Base-by-base conservation (phyloP, 139 green algal species). In the Pseudopediastrum boryanum region DNA sequence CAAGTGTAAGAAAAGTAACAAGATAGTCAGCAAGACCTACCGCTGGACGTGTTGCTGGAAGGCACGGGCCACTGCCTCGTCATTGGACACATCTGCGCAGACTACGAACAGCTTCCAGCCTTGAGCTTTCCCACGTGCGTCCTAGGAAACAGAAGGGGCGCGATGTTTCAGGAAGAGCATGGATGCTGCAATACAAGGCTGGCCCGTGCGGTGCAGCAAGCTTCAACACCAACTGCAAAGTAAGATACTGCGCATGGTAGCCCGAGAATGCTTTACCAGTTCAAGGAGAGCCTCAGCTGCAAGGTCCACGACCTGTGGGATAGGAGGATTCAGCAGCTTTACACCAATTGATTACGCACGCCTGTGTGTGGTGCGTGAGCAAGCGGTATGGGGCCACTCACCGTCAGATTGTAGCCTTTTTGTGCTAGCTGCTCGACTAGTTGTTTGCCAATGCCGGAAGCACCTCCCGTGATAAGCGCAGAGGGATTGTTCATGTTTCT, bases 351-450 rank as follows among this genome's bases (percentile, higher is more conserved):
- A 41, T 6, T 31, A 21, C 38, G n/a, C 9, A 10, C n/a, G 42
- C 39, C 58, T 41, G 41, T 29, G 4, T 5, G 36, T 10, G 23
- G 62, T 23, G 31, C 31, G 33, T 29, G 23, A 23, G 16, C 50
- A 21, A 59, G 2, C 38, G 2, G n/a, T 9, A 27, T 13, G 2
- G 12, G 52, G 13, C 23, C 35, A 48, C 50, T 70, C 54, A 87
- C 79, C 59, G 86, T 88, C 1, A 91, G 69, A 1, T 54, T 52
- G 38, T 77, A 84, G 27, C 87, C 86, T 2, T 56, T 16, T 3
- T 35, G 16, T 1, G 51, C 69, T 2, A 92, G 74, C 61, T 81
- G 27, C 61, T 54, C 25, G 0, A 71, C 71, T 6, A 89, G 5
- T 13, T 44, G 77, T 23, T 27, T 43, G 10, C 87, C 85, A 36